Conservation (phyloP, 1,284 basidiomycete genomes). For the Cutaneotrichosporon sp. region DNA sequence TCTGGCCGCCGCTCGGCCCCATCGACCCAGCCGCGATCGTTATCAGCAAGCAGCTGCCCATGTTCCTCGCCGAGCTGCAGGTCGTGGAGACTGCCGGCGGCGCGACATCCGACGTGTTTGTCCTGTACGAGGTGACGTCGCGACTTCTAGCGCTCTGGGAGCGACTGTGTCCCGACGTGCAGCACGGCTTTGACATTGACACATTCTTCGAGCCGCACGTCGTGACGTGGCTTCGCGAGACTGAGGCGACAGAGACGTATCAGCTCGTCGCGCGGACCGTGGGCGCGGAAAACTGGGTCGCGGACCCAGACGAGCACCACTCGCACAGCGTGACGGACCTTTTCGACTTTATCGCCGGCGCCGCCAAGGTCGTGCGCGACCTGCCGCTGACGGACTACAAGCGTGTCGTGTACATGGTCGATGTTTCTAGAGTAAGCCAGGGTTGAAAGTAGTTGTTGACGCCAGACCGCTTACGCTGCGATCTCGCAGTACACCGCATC, state of each 20-base stretch:
- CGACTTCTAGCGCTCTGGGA: constrained; percentile 39
- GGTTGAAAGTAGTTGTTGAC: neutral
- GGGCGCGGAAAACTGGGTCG: constrained; percentile 46
- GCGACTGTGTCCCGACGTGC: constrained; percentile 34
- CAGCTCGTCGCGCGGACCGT: constrained; percentile 47
- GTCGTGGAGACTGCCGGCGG: constrained; percentile 36
- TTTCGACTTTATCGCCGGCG: constrained; percentile 44
- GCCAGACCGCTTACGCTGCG: constrained; percentile 35
- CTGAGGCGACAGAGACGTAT: constrained; percentile 39
- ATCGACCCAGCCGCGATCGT: constrained; percentile 42
- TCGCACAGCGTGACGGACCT: constrained; percentile 46
- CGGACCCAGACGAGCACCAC: constrained; percentile 41
- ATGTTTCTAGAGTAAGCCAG: constrained; percentile 30
- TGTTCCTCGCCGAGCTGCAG: constrained; percentile 46
- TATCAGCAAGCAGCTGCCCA: constrained; percentile 42
- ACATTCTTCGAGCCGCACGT: constrained; percentile 48
- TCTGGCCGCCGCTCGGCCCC: constrained; percentile 31
- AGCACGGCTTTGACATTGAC: constrained; percentile 43
- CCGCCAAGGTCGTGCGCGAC: constrained; percentile 36
- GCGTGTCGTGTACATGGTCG: constrained; percentile 46
- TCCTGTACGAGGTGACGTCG: constrained; percentile 41
- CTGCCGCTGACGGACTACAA: constrained; percentile 44
- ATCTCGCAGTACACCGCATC: constrained; percentile 43
- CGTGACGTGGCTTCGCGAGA: constrained; percentile 43
- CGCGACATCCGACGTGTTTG: constrained; percentile 39